Base-by-base conservation (phyloP, 805 yeast species). In the Kluyveromyces aestuarii region DNA sequence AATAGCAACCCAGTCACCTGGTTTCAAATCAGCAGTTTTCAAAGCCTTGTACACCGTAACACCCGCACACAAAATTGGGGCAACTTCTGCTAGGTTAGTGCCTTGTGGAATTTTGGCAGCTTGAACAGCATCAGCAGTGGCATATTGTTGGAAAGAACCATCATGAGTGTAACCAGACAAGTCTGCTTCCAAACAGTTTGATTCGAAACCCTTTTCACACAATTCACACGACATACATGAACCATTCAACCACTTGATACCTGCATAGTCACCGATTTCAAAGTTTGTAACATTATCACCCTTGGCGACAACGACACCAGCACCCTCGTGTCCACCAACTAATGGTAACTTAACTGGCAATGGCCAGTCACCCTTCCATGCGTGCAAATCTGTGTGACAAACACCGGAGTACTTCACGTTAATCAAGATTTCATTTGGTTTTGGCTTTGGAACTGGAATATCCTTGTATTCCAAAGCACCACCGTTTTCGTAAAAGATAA, bases 111-210 rank as follows among this genome's bases (percentile, higher is more conserved):
- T 77, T 53, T 74, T 71, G n/a, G 95, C 93, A 33, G 93, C 95
- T 63, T 86, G 93, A 45, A 83, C 74, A 25, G 91, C 89, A 67
- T 86, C 89, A 36, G 90, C 95, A 40, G 90, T 81, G 37, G 90
- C 91, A 64, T 84, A 87, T 70, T 87, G 87, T 69, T 87, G 95
- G 80, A 87, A 86, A 17, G 93, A 80, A 52, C 96, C 82, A 55
- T 76, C 80, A 52, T 74, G 79, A 13, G 79, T 74, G 65, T 75
- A 76, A 54, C 82, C 82, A 11, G 79, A 75, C 50, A 76, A 67
- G 50, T 72, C 80, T 14, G 79, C 80, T 21, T 64, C 50, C 27
- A 51, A 51, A 69, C 84, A 79, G 61, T 74, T 76, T 44, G 82
- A 69, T 64, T 79, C 84, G 50, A 64, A 58, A 43, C 76, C 71